Base-by-base conservation (phyloP, 495 filamentous ascomycete species). In the Penicillium flavigenum region DNA sequence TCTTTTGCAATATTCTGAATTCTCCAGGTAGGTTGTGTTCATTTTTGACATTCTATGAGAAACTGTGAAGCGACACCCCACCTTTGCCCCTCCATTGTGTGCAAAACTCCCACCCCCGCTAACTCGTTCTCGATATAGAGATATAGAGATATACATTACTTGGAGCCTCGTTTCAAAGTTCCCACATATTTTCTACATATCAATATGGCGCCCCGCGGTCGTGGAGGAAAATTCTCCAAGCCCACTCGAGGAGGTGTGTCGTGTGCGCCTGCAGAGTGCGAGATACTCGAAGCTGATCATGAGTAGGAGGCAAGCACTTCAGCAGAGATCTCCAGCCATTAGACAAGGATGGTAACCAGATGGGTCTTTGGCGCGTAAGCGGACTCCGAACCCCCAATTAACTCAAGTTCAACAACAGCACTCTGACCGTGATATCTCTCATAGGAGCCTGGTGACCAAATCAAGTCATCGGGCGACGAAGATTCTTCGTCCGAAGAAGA, bases 171-270 rank as follows among this genome's bases (percentile, higher is more conserved):
- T 31, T 36, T 24, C 5, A 16, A 38, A n/a, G 34, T 17, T 39
- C 11, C 20, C 31, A 4, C 29, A 3, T 16, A 17, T 47, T 29
- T 52, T 12, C 44, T 49, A 47, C n/a, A 41, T 42, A 38, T 57
- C 57, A 69, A 58, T 19, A 79, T 79, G 77, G 69, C 77, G 17
- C 77, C 75, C 54, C 75, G 76, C 56, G 90, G 90, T 65, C 87
- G 92, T 63, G 91, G 88, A 62, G 90, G 91, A 72, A 98, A 97
- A 76, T 96, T 92, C 72, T 87, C 83, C 75, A 98, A 98, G 79
- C 91, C 88, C 58, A 89, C 87, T 54, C 83, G 94, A 76, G 94
- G 94, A 79, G 91, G 92, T 92, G 78, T 61, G 84, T 59, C 29
- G 59, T 53, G 46, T 51, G 52, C 54, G 45, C 63, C 42, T 20